A percentile compares a stretch with the other conserved stretches of the same genome.
These are phyloP conservation scores for Lasiosphaeriaceae sp. DNA, from an alignment of 495 filamentous ascomycete genomes.

Conservation along the genomic window DNA sequence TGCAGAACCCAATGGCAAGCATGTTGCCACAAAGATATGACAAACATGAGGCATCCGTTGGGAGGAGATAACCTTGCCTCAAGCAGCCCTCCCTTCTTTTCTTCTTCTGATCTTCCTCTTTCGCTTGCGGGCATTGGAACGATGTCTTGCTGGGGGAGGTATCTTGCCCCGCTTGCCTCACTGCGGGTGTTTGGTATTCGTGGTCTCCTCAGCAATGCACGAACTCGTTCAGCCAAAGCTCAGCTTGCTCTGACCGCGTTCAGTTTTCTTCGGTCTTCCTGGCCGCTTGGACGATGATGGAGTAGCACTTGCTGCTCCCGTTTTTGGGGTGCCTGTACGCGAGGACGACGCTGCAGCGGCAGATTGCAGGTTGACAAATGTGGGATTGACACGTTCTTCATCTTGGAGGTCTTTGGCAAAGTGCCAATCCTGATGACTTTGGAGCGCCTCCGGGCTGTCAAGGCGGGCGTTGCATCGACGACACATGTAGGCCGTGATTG, in stretches of 20 bases:
- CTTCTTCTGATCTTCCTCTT: background rate
- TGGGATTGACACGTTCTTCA: conserved; percentile 43
- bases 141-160: background rate
- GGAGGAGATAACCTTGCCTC: background rate
- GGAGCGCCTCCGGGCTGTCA: conserved; percentile 49
- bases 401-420: conserved; percentile 82
- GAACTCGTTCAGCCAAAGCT: conserved; percentile 56
- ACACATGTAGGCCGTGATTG: conserved; percentile 55
- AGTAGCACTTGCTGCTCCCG: conserved; percentile 21
- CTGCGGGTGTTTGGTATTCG: no score
- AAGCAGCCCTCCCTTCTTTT: background rate
- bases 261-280: conserved; percentile 49
- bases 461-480: conserved; percentile 59
- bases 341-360: conserved; percentile 20
- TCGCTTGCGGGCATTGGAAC: background rate
- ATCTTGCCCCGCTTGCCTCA: background rate
- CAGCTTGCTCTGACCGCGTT: conserved; percentile 74
- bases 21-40: conserved; percentile 5
- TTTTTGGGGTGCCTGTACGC: conserved; percentile 23
- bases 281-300: conserved; percentile 21
- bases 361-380: conserved; percentile 37
- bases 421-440: conserved; percentile 93
- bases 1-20: background rate
- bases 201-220: background rate
- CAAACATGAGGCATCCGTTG: conserved; percentile 1